Conservation (phyloP, 129 eudicot genomes). For the Centella asiatica region DNA sequence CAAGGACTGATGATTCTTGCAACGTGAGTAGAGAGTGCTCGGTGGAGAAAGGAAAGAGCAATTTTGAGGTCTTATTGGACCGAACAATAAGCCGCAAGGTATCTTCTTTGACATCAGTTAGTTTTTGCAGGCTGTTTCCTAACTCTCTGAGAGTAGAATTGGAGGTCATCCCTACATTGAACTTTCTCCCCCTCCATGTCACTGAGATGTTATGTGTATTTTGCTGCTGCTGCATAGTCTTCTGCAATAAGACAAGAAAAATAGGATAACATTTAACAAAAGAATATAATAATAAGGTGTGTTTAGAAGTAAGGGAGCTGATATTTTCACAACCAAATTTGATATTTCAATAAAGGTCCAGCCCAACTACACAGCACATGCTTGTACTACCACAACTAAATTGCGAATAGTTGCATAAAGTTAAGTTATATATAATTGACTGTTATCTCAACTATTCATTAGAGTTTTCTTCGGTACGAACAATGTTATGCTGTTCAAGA, state of each 20-base stretch:
- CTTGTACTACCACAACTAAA: no score
- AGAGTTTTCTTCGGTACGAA: not conserved
- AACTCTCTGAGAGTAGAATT: slow-evolving; percentile 49
- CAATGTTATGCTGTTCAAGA: slow-evolving; percentile 1
- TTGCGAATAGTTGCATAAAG: not conserved
- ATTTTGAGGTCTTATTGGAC: slow-evolving; percentile 42
- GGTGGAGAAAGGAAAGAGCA: slow-evolving; percentile 62
- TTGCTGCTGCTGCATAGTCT: slow-evolving; percentile 46
- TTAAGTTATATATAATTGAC: not conserved
- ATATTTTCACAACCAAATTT: no score
- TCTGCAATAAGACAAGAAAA: slow-evolving; percentile 14
- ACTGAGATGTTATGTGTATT: slow-evolving; percentile 30
- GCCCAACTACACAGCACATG: no score
- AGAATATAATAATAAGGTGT: not conserved
- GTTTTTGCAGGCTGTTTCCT: slow-evolving; percentile 57
- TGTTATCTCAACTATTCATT: not conserved
- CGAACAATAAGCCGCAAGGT: slow-evolving; percentile 73
- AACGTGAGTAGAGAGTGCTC: slow-evolving; percentile 56
- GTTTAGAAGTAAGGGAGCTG: not conserved
- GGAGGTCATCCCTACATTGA: slow-evolving; percentile 35
- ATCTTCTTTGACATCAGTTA: slow-evolving; percentile 67
- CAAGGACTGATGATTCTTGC: slow-evolving; percentile 36
- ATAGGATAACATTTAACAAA: not conserved
- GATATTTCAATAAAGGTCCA: no score
- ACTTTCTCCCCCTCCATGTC: slow-evolving; percentile 76